These are phyloP conservation scores for Curvularia lunata DNA, from an alignment of 2,329 filamentous ascomycete genomes.

Conservation along the genomic window DNA sequence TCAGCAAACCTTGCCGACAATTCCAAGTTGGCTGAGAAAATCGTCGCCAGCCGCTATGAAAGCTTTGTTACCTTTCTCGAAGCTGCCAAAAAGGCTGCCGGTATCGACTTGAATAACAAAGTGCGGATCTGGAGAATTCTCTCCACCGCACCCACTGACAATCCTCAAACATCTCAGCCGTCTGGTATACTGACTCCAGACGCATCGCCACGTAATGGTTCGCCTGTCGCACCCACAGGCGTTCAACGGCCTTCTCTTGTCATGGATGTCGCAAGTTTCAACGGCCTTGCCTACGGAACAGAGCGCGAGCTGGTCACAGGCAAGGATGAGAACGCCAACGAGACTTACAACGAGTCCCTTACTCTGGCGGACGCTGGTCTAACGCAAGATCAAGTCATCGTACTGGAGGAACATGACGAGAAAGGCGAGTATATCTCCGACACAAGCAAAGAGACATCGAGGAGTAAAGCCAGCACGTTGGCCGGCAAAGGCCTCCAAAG, in stretches of 20 bases:
- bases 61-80: constrained; percentile 77
- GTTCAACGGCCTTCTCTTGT: constrained; percentile 58
- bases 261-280: constrained; percentile 68
- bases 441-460: constrained; percentile 52
- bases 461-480: constrained; percentile 48
- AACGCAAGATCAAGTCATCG: constrained; percentile 73
- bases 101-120: constrained; percentile 72
- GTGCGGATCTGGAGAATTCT: constrained; percentile 77
- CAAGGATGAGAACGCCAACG: constrained; percentile 73
- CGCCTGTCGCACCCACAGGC: constrained; percentile 42
- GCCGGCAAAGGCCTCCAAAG: constrained; percentile 49
- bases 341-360: constrained; percentile 77
- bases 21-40: constrained; percentile 65
- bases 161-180: constrained; percentile 36
- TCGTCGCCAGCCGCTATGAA: constrained; percentile 74
- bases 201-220: constrained; percentile 53
- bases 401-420: constrained; percentile 77
- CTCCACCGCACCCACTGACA: constrained; percentile 50
- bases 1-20: constrained; percentile 67
- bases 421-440: constrained; percentile 63
- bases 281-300: constrained; percentile 65
- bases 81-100: constrained; percentile 71
- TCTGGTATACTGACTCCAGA: constrained; percentile 55
- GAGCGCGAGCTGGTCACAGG: constrained; percentile 69
- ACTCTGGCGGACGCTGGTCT: constrained; percentile 71